A percentile compares a stretch with the other conserved stretches of the same genome.
Evolutionary conservation across 1,139 yeast genomes (phyloP).

Genomic region (Kluyveromyces sp.): DNA sequence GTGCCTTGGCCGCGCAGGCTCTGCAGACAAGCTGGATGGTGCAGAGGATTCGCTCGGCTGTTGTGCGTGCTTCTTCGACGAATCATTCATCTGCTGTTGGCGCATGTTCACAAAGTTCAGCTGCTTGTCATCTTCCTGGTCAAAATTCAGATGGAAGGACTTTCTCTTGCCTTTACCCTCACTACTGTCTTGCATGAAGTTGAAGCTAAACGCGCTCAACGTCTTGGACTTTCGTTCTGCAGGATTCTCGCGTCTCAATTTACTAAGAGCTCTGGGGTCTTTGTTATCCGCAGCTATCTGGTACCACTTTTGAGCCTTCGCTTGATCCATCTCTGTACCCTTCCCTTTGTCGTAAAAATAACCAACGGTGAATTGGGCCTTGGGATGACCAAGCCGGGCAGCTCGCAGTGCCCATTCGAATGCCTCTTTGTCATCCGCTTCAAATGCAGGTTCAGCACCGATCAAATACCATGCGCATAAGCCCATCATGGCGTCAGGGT

Average conservation of each 20-base stretch:
- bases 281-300: slow-evolving; percentile 67
- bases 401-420: slow-evolving; percentile 93
- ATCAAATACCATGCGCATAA: slow-evolving; percentile 95
- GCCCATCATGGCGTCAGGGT: slow-evolving; percentile 83
- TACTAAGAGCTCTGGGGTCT: slow-evolving; percentile 53
- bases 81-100: not conserved
- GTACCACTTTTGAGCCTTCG: slow-evolving; percentile 69
- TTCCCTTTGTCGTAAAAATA: slow-evolving; percentile 82
- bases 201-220: slow-evolving; percentile 9
- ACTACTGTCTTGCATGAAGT: slow-evolving; percentile 5
- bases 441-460: slow-evolving; percentile 78
- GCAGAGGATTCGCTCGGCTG: not conserved
- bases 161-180: slow-evolving; percentile 1
- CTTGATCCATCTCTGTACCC: slow-evolving; percentile 60
- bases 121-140: not conserved
- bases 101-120: not conserved
- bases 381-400: slow-evolving; percentile 63
- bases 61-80: not conserved
- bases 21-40: not conserved
- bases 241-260: slow-evolving; percentile 19
- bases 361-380: slow-evolving; percentile 84
- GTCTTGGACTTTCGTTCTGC: slow-evolving; percentile 7
- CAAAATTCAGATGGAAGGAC: slow-evolving; percentile 4
- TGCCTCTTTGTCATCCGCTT: slow-evolving; percentile 76
- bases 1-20: not conserved